Evolutionary conservation across 1,284 basidiomycete genomes (phyloP), one percentile per base, ranked within the genome.

Genomic region (Trichosporon asahii): DNA sequence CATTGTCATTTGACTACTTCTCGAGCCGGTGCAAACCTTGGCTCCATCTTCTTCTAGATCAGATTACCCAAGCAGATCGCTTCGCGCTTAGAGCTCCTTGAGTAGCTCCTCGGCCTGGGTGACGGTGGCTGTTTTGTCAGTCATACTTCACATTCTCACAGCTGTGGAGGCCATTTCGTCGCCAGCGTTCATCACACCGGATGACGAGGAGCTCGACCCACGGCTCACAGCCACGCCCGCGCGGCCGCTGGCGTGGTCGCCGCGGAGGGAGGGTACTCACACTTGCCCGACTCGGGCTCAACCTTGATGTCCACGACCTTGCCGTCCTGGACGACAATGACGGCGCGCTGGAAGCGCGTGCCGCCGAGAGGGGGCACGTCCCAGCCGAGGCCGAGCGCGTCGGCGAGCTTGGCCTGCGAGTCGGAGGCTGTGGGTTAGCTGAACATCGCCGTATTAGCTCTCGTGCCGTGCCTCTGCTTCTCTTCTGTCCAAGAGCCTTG

Each of bases 301-400:
- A 92, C 87, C 15, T 84, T 84, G 64, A 91, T 76, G 64, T 85
- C 84, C 37, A 84, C 78, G 67, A 91, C 87, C 72, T 86, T 87
- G 75, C 87, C 85, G 55, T 85, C 86, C 25, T 91, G 76, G 60
- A 83, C 76, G 73, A 82, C 75, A 31, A 82, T 69, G 35, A 70
- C 76, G 71, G 83, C 60, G 70, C 89, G 90, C 87, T 90, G 89
- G 49, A 90, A 85, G 68, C 90, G 89, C 12, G 87, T 86, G 15
- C 85, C 86, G 61, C 90, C 91, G 29, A 93, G 86, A 31, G 88
- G 76, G 2, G 83, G 80, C 7, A 87, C 85, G 76, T 91, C 90
- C 73, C 90, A 88, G 67, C 88, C 78, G 69, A 91, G 84, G 7
- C 90, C 90, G 49, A 90, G 80, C 2, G 86, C 84, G 14, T 86